Evolutionary conservation across 2,329 filamentous ascomycete species (phyloP).

Genomic region (Basipetospora chlamydospora): DNA sequence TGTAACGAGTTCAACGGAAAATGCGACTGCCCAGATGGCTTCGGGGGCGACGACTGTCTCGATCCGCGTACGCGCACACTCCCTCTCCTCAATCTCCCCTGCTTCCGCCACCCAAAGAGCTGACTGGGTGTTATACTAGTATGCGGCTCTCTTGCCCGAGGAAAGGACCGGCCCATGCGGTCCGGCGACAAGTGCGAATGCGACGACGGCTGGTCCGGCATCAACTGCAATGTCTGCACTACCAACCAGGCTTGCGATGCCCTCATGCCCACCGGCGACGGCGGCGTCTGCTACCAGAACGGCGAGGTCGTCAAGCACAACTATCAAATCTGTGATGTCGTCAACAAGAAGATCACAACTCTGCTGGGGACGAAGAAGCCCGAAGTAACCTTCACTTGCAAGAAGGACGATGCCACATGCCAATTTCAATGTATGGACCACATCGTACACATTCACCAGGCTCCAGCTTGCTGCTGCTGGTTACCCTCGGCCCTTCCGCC

Average conservation of each 20-base stretch:
- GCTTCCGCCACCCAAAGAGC: no score
- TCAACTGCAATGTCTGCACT: slow-evolving; percentile 96
- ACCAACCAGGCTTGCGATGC: slow-evolving; percentile 72
- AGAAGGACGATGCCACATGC: slow-evolving; percentile 58
- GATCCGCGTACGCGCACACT: slow-evolving; percentile 47
- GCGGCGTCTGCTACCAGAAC: slow-evolving; percentile 82
- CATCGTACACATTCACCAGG: no score
- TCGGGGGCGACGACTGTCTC: slow-evolving; percentile 87
- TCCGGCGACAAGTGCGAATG: slow-evolving; percentile 62
- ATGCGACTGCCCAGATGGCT: slow-evolving; percentile 83
- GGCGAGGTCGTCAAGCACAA: slow-evolving; percentile 87
- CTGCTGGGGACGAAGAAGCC: slow-evolving; percentile 74
- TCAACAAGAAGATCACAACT: slow-evolving; percentile 83
- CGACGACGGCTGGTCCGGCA: slow-evolving; percentile 84
- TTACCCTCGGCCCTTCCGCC: not conserved
- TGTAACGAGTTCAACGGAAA: slow-evolving; percentile 87
- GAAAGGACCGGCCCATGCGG: slow-evolving; percentile 63
- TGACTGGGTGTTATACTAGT: slow-evolving; percentile 26
- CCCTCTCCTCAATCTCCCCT: not conserved
- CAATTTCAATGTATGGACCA: slow-evolving; percentile 74
- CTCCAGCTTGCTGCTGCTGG: not conserved
- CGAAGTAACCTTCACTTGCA: slow-evolving; percentile 88
- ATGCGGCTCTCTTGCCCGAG: slow-evolving; percentile 76
- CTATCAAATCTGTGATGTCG: slow-evolving; percentile 96
- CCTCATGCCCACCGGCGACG: slow-evolving; percentile 69